Evolutionary conservation across 2,329 filamentous ascomycete genomes (phyloP), one percentile per base, ranked within the genome.

Genomic region (Acrocalymma vagum): DNA sequence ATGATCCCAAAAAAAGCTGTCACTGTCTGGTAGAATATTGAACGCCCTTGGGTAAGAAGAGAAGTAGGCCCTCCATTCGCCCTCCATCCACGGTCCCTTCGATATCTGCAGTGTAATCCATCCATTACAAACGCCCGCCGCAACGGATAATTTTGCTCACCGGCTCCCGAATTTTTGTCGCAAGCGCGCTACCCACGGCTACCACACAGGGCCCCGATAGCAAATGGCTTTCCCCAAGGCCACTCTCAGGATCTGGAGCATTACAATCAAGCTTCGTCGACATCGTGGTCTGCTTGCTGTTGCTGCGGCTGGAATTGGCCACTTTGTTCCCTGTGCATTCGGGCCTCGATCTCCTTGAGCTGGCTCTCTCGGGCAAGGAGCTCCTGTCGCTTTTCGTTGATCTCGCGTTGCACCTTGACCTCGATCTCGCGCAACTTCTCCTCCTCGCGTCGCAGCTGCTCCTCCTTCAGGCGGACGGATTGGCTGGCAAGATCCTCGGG

Each of bases 351-450:
- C 80, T 99, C 94, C 76, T 94, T 93, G 63, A 99, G 85, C 78
- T 99, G 94, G 67, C 91, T 96, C 79, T 99, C 94, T 73, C 94
- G 91, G 55, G 94, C 94, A 75, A 99, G 73, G 50, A 99, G 83
- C 77, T 99, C 94, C 78, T 99, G 94, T 78, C 94, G 87, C 85
- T 99, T 99, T 84, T 97, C 94, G 78, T 96, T 96, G 80, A 99
- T 99, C 77, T 99, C 94, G 70, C 94, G 90, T 79, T 99, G 94
- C 52, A 99, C 94, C 86, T 99, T 99, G 79, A 96, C 81, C 73
- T 99, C 94, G 71, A 99, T 97, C 79, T 99, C 94, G 74, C 94
- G 90, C 53, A 99, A 87, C 82, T 99, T 99, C 87, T 99, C 94
- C 79, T 99, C 94, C 76, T 99, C 94, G 67, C 94, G 91, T 70